Base-by-base conservation (phyloP, 768 basidiomycete species). In the Antrodiella citrinella region DNA sequence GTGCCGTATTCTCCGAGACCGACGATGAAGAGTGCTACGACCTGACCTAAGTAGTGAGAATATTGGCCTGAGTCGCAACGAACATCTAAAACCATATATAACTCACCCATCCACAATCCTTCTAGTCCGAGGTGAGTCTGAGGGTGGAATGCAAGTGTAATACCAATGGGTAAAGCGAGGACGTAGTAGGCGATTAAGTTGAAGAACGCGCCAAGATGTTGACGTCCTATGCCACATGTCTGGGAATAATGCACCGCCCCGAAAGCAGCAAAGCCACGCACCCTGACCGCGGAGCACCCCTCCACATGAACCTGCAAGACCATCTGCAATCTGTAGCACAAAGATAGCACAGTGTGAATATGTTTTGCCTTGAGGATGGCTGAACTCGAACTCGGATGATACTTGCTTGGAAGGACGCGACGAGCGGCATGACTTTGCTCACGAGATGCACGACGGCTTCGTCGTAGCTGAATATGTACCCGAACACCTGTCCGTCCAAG, bases 181-280 rank as follows among this genome's bases (percentile, higher is more conserved):
- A 77, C 66, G 51, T 79, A 80, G 61, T 80, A 80, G 30, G 85
- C 84, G 13, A 85, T 65, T 21, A 84, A 60, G 60, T 89, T 87
- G 68, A 88, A 86, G 4, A 80, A 57, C 5, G 86, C 86, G 4
- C 86, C 86, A 15, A 88, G 73, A 53, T 83, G 80, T 60, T 89
- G 86, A 18, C 82, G 63, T 4, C 70, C 72, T 68, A 55, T 24
- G 23, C 13, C n/a, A 15, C 15, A 25, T 11, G 10, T 13, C 26
- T 3, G 0, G 10, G 11, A 21, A 2, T 26, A 19, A 18, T 18
- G n/a, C n/a, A n/a, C n/a, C 18, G 39, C 26, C 56, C 48, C 21
- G 7, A 18, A 44, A 35, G 4, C 39, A n/a, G 39, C 46, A 38
- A 44, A 12, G 13, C 22, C 13, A 22, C 30, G 20, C 26, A 70